A percentile compares a stretch with the other conserved stretches of the same genome.
phyloP scores from a whole-genome alignment of 225 moss, liverwort and hornwort species.

The Pseudisothecium myosuroides region DNA sequence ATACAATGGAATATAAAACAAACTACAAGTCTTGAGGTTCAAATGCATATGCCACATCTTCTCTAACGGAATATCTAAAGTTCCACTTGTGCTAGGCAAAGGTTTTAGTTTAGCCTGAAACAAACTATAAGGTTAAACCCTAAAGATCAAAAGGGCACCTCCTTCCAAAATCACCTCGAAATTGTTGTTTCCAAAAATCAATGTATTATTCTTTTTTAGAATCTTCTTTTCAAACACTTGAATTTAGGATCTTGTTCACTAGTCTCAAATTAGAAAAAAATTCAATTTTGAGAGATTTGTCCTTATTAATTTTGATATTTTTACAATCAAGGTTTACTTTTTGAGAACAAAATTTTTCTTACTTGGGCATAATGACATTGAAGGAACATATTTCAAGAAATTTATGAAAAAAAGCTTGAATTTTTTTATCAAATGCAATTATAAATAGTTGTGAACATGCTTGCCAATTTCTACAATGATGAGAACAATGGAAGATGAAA shows the following conservation, averaged over 20 bases:
- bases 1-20: background rate
- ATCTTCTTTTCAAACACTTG: background rate
- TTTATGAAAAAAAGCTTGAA: background rate
- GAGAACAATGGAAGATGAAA: background rate
- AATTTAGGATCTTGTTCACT: background rate
- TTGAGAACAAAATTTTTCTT: no score
- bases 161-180: background rate
- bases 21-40: background rate
- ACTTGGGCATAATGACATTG: background rate
- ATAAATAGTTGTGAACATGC: fast-evolving
- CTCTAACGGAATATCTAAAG: background rate
- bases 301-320: background rate
- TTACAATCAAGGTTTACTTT: background rate
- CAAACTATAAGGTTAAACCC: fast-evolving
- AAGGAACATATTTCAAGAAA: no score
- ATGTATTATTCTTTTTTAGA: background rate
- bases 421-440: background rate
- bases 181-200: background rate
- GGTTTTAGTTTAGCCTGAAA: background rate
- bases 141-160: background rate
- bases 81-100: background rate
- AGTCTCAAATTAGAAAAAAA: background rate
- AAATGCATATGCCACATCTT: background rate
- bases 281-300: background rate
- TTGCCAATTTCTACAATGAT: background rate